Base-by-base conservation (phyloP, 2,329 filamentous ascomycete species). In the Colletotrichum sp. region DNA sequence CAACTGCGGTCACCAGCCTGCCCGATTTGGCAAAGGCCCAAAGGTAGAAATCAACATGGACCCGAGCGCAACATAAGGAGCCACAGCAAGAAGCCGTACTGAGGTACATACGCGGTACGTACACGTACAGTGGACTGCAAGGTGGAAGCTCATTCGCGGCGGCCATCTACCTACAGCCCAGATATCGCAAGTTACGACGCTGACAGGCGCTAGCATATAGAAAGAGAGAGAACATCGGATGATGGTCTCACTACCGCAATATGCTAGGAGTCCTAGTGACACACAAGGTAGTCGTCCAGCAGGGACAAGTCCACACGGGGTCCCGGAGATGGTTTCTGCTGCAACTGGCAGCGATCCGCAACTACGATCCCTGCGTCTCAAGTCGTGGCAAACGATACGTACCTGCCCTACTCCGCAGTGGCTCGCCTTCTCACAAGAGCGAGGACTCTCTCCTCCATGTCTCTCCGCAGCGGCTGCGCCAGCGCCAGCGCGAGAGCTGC, bases 1-100 rank as follows among this genome's bases (percentile, higher is more conserved):
- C 72, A 71, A 74, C 67, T 71, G 66, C 38, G 58, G 66, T 26
- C n/a, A 60, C 60, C 21, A 74, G 60, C 28, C 26, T 58, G 58
- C 34, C 61, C 66, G 61, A 74, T 74, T 66, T 65, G 67, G 67
- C 60, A 66, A 66, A 48, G 67, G 32, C 28, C 61, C 16, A 34
- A 48, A 38, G 61, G 43, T 21, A 58, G n/a, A 24, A n/a, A 55
- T 36, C n/a, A 52, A 38, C 36, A 63, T 68, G 71, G 71, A 30
- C 64, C 55, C n/a, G 13, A 67, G 48, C 48, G 24, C 61, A 57
- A 30, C n/a, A 16, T 36, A 30, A 28, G 55, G 43, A 21, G 55
- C 18, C 7, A 28, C 21, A 34, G 36, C 9, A 9, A 43, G 12
- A 43, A n/a, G 68, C 28, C 58, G 15, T 21, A 26, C 55, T 32